phyloP scores from a whole-genome alignment of 2,329 filamentous ascomycete genomes.

The Sporothrix mexicana region DNA sequence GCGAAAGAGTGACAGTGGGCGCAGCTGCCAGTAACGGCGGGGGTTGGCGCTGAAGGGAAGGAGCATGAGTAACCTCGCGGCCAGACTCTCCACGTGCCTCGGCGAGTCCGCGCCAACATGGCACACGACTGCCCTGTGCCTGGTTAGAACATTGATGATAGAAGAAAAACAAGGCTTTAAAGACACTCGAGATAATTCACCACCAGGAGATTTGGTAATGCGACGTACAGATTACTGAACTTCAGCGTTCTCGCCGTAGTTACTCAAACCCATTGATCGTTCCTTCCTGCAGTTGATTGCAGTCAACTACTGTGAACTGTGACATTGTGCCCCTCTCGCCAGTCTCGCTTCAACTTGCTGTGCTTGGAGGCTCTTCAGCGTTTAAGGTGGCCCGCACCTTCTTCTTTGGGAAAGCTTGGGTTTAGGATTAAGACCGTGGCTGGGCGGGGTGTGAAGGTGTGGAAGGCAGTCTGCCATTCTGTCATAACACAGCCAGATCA shows the following conservation, averaged over 20 bases:
- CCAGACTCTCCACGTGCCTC: slow-evolving; percentile 6
- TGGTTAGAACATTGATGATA: too few species aligned
- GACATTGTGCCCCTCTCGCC: not conserved
- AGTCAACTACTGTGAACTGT: too few species aligned
- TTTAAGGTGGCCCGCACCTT: not conserved
- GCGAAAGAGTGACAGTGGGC: not conserved
- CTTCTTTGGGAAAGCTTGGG: slow-evolving; percentile 19
- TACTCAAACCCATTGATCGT: not conserved
- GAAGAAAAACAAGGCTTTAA: not conserved
- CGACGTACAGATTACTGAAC: not conserved
- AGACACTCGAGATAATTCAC: too few species aligned
- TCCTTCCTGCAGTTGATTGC: not conserved
- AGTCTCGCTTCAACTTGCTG: not conserved
- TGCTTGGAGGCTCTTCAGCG: slow-evolving; percentile 2
- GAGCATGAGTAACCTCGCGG: too few species aligned
- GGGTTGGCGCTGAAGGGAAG: too few species aligned
- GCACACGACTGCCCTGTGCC: slow-evolving; percentile 4
- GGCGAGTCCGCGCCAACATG: not conserved
- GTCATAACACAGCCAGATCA: not conserved
- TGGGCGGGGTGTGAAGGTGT: not conserved
- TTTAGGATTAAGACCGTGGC: not conserved
- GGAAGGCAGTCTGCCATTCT: not conserved
- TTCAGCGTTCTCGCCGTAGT: not conserved
- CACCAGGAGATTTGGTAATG: not conserved
- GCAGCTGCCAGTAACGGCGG: not conserved